Evolutionary conservation across 805 yeast species (phyloP).

Genomic region (Metschnikowia similis): DNA sequence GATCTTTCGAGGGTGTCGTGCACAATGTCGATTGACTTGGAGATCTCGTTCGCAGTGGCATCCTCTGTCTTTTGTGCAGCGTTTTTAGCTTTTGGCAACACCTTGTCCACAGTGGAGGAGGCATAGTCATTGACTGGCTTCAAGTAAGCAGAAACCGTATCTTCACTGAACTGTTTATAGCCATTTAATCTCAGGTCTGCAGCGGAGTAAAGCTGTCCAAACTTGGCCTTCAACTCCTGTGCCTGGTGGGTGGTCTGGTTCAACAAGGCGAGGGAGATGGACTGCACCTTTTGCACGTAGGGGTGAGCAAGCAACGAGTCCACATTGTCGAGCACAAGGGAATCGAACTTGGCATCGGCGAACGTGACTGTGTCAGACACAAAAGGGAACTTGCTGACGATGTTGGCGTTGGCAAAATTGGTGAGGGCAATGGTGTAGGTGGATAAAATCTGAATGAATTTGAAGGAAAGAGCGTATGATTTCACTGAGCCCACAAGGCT

Average conservation of each 20-base stretch:
- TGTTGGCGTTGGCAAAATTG: conserved; percentile 20
- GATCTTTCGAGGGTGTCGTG: conserved; percentile 19
- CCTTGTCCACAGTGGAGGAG: conserved; percentile 23
- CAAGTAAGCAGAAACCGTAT: conserved; percentile 16
- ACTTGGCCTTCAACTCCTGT: conserved; percentile 7
- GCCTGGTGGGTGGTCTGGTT: conserved; percentile 8
- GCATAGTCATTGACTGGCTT: conserved; percentile 27
- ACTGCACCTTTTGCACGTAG: conserved; percentile 9
- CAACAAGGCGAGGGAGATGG: conserved; percentile 5
- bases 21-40: conserved; percentile 20
- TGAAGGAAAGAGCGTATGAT: conserved; percentile 24
- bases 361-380: conserved; percentile 17
- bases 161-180: conserved; percentile 13
- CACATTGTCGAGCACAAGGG: conserved; percentile 20
- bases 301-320: conserved; percentile 17
- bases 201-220: conserved; percentile 7
- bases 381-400: conserved; percentile 20
- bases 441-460: conserved; percentile 22
- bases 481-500: conserved; percentile 22
- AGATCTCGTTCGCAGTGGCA: conserved; percentile 17
- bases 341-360: conserved; percentile 23
- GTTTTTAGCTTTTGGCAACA: conserved; percentile 22
- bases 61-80: conserved; percentile 12
- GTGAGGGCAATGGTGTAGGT: conserved; percentile 20
- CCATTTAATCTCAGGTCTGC: conserved; percentile 5